A percentile compares a stretch with the other conserved stretches of the same genome.
Conservation (phyloP, 768 basidiomycete genomes). For the Lentinula boryana region DNA sequence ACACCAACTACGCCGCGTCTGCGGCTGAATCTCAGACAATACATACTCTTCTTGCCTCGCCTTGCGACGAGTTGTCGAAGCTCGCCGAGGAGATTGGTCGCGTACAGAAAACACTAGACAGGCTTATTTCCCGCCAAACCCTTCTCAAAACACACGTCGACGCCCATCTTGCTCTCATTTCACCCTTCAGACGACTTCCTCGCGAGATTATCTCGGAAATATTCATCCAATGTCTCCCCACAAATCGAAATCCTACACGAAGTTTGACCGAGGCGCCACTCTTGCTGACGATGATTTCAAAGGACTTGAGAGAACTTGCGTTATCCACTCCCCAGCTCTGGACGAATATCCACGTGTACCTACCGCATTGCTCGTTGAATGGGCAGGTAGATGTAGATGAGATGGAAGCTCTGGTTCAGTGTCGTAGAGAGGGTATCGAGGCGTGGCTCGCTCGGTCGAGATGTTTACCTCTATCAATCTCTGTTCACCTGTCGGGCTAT, state of each 20-base stretch:
- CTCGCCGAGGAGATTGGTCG: neutral
- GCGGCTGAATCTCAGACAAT: neutral
- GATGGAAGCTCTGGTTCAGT: neutral
- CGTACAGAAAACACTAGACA: neutral
- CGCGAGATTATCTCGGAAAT: constrained; percentile 5
- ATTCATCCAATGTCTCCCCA: constrained; percentile 2
- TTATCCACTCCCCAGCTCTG: constrained; percentile 4
- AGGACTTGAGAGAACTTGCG: neutral
- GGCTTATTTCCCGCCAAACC: neutral
- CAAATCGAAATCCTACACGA: constrained; percentile 1
- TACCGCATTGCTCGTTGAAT: neutral
- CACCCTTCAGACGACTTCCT: constrained; percentile 6
- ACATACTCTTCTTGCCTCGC: neutral
- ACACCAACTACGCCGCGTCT: constrained; percentile 3
- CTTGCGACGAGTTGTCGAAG: neutral
- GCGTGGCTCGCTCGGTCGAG: neutral
- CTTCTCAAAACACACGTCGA: constrained; percentile 1
- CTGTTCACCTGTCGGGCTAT: neutral
- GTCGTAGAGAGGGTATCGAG: neutral
- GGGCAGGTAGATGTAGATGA: neutral
- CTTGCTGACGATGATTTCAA: neutral
- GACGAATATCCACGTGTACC: neutral
- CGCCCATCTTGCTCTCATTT: constrained; percentile 4
- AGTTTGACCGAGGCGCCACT: constrained; percentile 2
- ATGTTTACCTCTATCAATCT: constrained; percentile 3